Evolutionary conservation across 2,329 filamentous ascomycete genomes (phyloP).

Genomic region (Fusarium nygamai): DNA sequence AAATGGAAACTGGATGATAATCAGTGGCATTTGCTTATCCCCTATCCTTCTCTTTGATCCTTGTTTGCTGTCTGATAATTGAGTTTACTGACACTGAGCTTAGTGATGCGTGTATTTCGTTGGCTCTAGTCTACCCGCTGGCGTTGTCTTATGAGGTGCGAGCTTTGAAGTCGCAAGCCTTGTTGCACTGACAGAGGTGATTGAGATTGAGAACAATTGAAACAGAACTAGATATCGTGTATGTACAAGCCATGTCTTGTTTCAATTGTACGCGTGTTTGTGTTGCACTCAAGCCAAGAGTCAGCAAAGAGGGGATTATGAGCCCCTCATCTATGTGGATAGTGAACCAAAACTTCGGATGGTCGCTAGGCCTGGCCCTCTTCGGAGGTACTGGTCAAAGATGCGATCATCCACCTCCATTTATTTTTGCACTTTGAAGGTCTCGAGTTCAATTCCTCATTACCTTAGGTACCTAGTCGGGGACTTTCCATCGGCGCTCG

Average conservation of each 20-base stretch:
- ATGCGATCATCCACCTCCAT: conserved; percentile 16
- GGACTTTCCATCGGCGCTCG: background rate
- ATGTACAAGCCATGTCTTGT: too few species aligned
- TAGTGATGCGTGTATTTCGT: background rate
- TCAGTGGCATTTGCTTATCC: fast-evolving
- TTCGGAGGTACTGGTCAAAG: conserved; percentile 17
- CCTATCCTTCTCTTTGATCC: fast-evolving
- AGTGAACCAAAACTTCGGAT: background rate
- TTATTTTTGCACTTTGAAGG: background rate
- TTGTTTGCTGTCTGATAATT: background rate
- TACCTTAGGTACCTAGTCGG: fast-evolving
- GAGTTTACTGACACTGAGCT: background rate
- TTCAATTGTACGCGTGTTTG: background rate
- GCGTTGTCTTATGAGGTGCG: background rate
- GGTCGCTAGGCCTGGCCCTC: conserved; percentile 17
- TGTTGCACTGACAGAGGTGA: too few species aligned
- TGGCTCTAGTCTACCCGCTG: background rate
- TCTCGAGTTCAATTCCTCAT: background rate
- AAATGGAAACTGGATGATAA: too few species aligned
- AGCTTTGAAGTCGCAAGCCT: background rate
- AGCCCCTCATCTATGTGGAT: background rate
- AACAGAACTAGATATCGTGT: background rate
- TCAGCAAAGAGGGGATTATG: background rate
- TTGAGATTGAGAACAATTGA: background rate
- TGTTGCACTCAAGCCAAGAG: background rate